Percentiles rank a stretch among this genome's conserved stretches.
These are phyloP conservation scores for Dendryphion nanum DNA, from an alignment of 2,329 filamentous ascomycete genomes.

Conservation along the genomic window DNA sequence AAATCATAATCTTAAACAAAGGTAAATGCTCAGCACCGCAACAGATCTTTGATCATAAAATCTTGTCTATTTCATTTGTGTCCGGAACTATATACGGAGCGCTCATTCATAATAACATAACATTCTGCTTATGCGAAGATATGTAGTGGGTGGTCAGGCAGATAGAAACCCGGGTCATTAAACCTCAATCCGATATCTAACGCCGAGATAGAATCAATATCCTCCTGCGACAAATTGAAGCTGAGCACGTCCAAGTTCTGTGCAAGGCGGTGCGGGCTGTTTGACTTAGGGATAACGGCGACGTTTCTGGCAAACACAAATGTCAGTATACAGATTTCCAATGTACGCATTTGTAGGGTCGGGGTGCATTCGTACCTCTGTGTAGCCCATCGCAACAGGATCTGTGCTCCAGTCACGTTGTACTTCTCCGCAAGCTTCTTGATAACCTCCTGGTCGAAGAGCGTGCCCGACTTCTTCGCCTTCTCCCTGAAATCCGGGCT, in stretches of 20 bases:
- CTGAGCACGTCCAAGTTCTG: conserved; percentile 22
- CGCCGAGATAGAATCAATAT: conserved; percentile 29
- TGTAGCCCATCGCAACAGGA: conserved; percentile 1
- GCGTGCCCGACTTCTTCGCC: conserved; percentile 60
- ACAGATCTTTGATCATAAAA: too few relatives aligned
- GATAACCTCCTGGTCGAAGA: conserved; percentile 70
- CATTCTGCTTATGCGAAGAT: conserved; percentile 27
- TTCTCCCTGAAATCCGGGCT: conserved; percentile 61
- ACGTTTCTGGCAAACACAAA: conserved; percentile 39
- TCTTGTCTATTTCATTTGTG: too few relatives aligned
- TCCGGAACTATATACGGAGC: neutral
- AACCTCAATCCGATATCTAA: conserved; percentile 32
- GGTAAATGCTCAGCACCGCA: too few relatives aligned
- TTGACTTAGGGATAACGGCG: conserved; percentile 5
- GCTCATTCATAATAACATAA: too few relatives aligned
- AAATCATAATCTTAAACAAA: too few relatives aligned
- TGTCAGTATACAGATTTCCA: conserved; percentile 61
- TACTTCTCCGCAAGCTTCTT: conserved; percentile 46
- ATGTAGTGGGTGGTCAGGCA: conserved; percentile 21
- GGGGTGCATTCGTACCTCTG: conserved; percentile 54
- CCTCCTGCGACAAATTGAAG: conserved; percentile 21
- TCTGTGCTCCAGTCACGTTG: conserved; percentile 1
- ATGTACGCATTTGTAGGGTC: conserved; percentile 58
- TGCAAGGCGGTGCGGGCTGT: neutral
- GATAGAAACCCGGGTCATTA: conserved; percentile 30